Percentiles rank a stretch among this genome's conserved stretches.
These are phyloP conservation scores for Pleurotus ostreatus DNA, from an alignment of 768 basidiomycete species.

Conservation along the genomic window DNA sequence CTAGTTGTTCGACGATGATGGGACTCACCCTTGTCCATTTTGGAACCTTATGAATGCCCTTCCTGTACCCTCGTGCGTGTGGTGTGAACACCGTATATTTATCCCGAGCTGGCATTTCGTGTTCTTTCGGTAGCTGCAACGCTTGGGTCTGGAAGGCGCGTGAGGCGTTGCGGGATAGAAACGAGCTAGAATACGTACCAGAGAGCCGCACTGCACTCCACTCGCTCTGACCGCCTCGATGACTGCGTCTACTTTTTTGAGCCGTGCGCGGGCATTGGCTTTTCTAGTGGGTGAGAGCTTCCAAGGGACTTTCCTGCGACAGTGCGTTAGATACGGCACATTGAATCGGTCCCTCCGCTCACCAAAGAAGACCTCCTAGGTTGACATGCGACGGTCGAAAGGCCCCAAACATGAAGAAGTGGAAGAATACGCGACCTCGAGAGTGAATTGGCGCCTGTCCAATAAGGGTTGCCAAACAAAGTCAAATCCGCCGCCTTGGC, in stretches of 20 bases:
- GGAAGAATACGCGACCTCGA: constrained; percentile 1
- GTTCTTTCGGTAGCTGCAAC: constrained; percentile 84
- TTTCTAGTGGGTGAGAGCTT: constrained; percentile 88
- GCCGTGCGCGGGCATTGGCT: constrained; percentile 81
- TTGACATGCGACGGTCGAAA: constrained; percentile 70
- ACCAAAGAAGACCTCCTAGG: constrained; percentile 85
- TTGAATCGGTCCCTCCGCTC: constrained; percentile 11
- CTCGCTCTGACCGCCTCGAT: constrained; percentile 83
- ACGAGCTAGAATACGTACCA: constrained; percentile 47
- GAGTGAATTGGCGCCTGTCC: background rate
- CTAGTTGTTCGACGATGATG: background rate
- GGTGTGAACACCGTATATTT: constrained; percentile 92
- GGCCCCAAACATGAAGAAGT: constrained; percentile 72
- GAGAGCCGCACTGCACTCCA: constrained; percentile 70
- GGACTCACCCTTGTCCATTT: constrained; percentile 87
- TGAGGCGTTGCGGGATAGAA: background rate
- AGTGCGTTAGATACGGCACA: constrained; percentile 6
- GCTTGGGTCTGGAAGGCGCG: constrained; percentile 51
- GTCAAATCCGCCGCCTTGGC: background rate
- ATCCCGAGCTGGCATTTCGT: constrained; percentile 88
- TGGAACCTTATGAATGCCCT: constrained; percentile 96
- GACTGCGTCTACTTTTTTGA: constrained; percentile 91
- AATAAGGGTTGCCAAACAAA: background rate
- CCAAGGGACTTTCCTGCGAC: constrained; percentile 88
- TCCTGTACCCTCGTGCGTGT: constrained; percentile 72